Conservation (phyloP, 495 filamentous ascomycete genomes). For the Daldinia loculata region DNA sequence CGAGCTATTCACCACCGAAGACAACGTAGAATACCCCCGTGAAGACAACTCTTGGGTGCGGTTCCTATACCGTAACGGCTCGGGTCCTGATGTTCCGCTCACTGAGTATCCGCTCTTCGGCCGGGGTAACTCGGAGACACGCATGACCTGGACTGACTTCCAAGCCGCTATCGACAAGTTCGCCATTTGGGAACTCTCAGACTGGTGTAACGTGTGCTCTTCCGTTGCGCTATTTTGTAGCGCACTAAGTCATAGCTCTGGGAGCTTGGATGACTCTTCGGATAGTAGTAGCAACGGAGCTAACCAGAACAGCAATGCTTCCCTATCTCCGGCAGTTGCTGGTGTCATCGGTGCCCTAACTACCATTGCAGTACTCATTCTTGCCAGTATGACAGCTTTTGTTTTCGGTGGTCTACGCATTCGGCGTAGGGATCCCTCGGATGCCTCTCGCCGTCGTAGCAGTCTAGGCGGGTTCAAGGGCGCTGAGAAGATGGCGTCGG, state of each 20-base stretch:
- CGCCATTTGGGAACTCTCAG: conserved; percentile 28
- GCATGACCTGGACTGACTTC: conserved; percentile 46
- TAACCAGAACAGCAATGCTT: background rate
- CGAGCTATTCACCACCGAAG: conserved; percentile 52
- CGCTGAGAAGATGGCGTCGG: conserved; percentile 50
- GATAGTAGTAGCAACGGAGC: background rate
- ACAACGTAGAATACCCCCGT: conserved; percentile 33
- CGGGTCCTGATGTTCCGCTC: conserved; percentile 33
- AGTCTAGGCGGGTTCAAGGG: conserved; percentile 51
- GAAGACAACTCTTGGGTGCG: conserved; percentile 49
- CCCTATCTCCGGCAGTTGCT: conserved; percentile 45
- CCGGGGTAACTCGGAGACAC: conserved; percentile 35
- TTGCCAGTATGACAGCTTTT: conserved; percentile 39
- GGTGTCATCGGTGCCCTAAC: conserved; percentile 52
- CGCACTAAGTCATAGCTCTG: conserved; percentile 14
- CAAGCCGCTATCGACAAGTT: conserved; percentile 35
- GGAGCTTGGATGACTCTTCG: background rate
- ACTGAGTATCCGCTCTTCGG: conserved; percentile 48
- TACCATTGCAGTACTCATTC: conserved; percentile 36
- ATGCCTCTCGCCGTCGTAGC: conserved; percentile 22
- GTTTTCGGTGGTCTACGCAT: conserved; percentile 46
- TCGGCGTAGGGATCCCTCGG: conserved; percentile 15
- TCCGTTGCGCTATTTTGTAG: conserved; percentile 45
- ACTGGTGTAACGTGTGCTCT: conserved; percentile 49
- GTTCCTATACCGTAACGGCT: conserved; percentile 52